These are phyloP conservation scores for Rhynchospora tenuis DNA, from an alignment of 176 grass and related monocot species.

Conservation along the genomic window DNA sequence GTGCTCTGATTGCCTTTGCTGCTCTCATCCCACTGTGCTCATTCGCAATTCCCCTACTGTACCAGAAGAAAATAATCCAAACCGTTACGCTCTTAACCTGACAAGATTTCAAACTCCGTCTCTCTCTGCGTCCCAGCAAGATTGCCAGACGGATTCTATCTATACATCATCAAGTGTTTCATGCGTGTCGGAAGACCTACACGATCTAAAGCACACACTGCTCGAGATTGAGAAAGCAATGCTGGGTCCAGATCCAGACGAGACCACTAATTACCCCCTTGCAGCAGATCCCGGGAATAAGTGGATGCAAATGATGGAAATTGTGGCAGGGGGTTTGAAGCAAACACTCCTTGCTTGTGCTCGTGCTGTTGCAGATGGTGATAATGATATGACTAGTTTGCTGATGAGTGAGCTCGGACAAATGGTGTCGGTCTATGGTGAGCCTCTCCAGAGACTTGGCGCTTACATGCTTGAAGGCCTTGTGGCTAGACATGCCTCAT, in stretches of 20 bases:
- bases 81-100: not conserved
- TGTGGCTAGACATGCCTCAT: slow-evolving; percentile 60
- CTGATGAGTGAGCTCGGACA: slow-evolving; percentile 61
- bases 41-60: not conserved
- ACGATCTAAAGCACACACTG: slow-evolving; percentile 63
- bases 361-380: slow-evolving; percentile 58
- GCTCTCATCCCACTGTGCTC: not conserved
- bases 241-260: slow-evolving; percentile 64
- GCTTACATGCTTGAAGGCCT: slow-evolving; percentile 98
- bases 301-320: slow-evolving; percentile 42
- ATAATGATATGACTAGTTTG: slow-evolving; percentile 32
- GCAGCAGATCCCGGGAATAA: slow-evolving; percentile 35
- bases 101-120: not conserved
- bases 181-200: slow-evolving; percentile 67
- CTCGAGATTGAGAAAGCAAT: slow-evolving; percentile 73
- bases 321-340: slow-evolving; percentile 57
- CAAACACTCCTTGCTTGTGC: slow-evolving; percentile 71
- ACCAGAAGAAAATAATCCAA: not conserved
- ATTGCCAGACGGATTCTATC: slow-evolving; percentile 27
- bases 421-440: slow-evolving; percentile 88
- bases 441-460: slow-evolving; percentile 61
- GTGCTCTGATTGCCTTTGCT: slow-evolving; percentile 21
- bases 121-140: slow-evolving; percentile 11
- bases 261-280: slow-evolving; percentile 23
- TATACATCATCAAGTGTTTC: slow-evolving; percentile 57